Percentiles rank a stretch among this genome's conserved stretches.
Conservation (phyloP, 768 basidiomycete species). For the Gautieria morchelliformis region DNA sequence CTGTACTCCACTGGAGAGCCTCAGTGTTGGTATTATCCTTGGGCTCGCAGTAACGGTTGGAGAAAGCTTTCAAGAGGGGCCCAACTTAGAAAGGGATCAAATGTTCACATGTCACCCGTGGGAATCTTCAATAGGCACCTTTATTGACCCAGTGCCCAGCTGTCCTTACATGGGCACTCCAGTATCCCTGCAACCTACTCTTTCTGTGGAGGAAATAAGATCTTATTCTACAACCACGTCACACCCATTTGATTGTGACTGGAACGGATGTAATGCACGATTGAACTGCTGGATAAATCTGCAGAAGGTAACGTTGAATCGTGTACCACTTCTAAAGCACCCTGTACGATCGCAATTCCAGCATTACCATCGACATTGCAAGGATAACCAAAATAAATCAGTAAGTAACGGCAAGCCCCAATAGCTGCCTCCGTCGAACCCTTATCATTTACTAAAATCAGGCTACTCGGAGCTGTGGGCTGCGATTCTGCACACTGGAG, state of each 20-base stretch:
- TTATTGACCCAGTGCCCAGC: too few relatives aligned
- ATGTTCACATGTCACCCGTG: too few relatives aligned
- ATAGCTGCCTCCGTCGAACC: not conserved
- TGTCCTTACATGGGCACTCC: too few relatives aligned
- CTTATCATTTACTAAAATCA: not conserved
- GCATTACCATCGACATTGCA: not conserved
- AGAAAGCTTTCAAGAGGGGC: too few relatives aligned
- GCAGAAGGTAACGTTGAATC: not conserved
- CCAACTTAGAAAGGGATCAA: too few relatives aligned
- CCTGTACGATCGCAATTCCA: not conserved
- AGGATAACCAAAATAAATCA: not conserved
- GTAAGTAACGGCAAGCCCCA: not conserved
- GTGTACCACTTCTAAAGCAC: not conserved
- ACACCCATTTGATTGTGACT: not conserved
- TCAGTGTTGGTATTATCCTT: too few relatives aligned
- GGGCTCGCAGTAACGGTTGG: too few relatives aligned
- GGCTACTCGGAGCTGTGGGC: not conserved
- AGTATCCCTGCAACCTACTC: not conserved
- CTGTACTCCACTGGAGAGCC: too few relatives aligned
- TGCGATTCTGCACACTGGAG: not conserved
- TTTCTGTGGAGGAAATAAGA: not conserved
- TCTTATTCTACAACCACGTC: not conserved
- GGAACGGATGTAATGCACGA: not conserved
- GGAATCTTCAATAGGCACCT: too few relatives aligned
- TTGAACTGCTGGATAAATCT: conserved; percentile 1